Percentiles rank a stretch among this genome's conserved stretches.
phyloP scores from a whole-genome alignment of 2,329 filamentous ascomycete genomes.

The Sarocladiaceae sp. region DNA sequence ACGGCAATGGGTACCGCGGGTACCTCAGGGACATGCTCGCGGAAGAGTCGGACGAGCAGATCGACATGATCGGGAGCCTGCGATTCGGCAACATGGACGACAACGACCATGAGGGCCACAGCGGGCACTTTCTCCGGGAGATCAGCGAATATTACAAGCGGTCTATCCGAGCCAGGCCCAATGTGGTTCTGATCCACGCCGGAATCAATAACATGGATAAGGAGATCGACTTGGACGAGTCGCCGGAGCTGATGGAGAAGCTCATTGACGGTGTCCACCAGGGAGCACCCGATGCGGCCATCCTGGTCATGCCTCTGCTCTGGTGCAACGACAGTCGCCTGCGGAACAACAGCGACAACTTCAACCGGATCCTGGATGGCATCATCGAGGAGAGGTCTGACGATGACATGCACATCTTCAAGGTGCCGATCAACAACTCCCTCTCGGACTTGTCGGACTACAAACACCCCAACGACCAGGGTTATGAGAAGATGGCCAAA shows the following conservation, averaged over 20 bases:
- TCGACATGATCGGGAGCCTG: slow-evolving; percentile 14
- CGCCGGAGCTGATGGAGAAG: slow-evolving; percentile 12
- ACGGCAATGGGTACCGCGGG: slow-evolving; percentile 11
- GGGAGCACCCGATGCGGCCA: slow-evolving; percentile 11
- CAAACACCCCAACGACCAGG: slow-evolving; percentile 28
- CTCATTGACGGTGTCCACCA: slow-evolving; percentile 15
- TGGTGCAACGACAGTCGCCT: slow-evolving; percentile 17
- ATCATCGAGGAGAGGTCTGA: slow-evolving; percentile 16
- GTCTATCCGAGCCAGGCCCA: slow-evolving; percentile 13
- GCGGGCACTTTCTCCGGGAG: slow-evolving; percentile 11
- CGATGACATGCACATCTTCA: slow-evolving; percentile 13
- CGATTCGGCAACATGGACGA: slow-evolving; percentile 11
- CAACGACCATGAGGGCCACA: slow-evolving; percentile 16
- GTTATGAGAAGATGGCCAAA: slow-evolving; percentile 32
- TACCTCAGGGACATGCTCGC: slow-evolving; percentile 10
- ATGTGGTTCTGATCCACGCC: slow-evolving; percentile 18
- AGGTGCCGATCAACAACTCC: slow-evolving; percentile 14
- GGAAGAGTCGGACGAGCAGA: background rate
- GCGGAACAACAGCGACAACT: slow-evolving; percentile 18
- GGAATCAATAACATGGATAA: slow-evolving; percentile 19
- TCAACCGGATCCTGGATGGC: slow-evolving; percentile 25
- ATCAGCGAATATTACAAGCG: slow-evolving; percentile 10
- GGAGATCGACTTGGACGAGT: slow-evolving; percentile 11
- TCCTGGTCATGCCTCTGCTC: slow-evolving; percentile 17
- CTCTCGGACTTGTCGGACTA: slow-evolving; percentile 24